Conservation (phyloP, 768 basidiomycete species). For the Panellus pusillus region DNA sequence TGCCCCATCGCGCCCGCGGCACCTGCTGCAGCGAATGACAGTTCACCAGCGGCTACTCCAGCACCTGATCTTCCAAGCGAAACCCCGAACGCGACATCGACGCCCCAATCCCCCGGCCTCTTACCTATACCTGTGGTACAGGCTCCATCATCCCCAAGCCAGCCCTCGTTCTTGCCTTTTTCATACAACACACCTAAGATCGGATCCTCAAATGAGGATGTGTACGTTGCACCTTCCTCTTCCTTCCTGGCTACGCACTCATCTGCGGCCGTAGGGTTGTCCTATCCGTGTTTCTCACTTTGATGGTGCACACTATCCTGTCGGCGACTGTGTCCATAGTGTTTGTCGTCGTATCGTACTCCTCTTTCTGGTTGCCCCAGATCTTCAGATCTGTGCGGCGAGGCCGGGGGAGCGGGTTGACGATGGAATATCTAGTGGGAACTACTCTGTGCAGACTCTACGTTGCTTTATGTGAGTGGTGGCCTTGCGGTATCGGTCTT, state of each 20-base stretch:
- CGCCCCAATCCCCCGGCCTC: conserved; percentile 15
- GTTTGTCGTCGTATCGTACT: conserved; percentile 70
- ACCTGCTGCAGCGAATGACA: conserved; percentile 14
- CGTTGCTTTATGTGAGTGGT: conserved; percentile 68
- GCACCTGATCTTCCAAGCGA: neutral
- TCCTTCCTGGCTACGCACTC: neutral
- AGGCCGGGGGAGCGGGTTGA: conserved; percentile 68
- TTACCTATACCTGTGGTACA: conserved; percentile 24
- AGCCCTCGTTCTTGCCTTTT: conserved; percentile 47
- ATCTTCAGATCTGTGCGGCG: conserved; percentile 74
- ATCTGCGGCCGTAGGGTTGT: conserved; percentile 51
- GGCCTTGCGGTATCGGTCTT: neutral
- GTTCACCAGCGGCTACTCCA: conserved; percentile 1
- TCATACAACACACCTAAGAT: conserved; percentile 60
- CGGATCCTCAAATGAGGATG: conserved; percentile 69
- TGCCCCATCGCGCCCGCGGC: conserved; percentile 24
- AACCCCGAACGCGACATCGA: conserved; percentile 9
- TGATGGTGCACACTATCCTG: conserved; percentile 74
- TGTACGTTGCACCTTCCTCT: conserved; percentile 46
- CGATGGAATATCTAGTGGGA: conserved; percentile 72
- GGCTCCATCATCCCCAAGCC: conserved; percentile 21
- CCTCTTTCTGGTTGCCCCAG: conserved; percentile 83
- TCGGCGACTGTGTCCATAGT: conserved; percentile 64
- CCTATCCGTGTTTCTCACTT: conserved; percentile 65
- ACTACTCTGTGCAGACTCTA: conserved; percentile 71